Base-by-base conservation (phyloP, 805 yeast genomes). In the Metschnikowia proteae region DNA sequence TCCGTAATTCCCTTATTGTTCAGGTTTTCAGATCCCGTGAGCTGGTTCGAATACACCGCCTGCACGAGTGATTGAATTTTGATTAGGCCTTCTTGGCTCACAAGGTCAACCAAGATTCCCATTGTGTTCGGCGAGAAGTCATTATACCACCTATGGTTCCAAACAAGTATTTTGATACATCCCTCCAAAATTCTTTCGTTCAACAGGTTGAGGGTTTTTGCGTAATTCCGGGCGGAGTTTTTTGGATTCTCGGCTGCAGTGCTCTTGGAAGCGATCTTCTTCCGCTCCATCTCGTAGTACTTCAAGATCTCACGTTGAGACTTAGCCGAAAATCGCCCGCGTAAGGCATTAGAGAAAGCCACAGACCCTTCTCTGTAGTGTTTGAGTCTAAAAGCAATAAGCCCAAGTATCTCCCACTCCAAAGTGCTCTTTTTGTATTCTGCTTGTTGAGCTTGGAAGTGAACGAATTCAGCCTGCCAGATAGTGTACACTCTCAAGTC, bases 71-170 rank as follows among this genome's bases (percentile, higher is more conserved):
- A 84, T 53, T 82, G 83, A 36, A 89, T 80, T 66, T 88, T 90
- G 29, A 86, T 80, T 38, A 85, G 66, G 0, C 97, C 97, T 58
- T 87, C 89, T 59, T 84, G 84, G 36, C 80, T 81, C 25, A 88
- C 82, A 47, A 89, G 71, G 46, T 75, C 78, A 22, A 79, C 70
- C 50, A 90, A 67, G 0, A 82, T 70, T n/a, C 69, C 63, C n/a
- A 83, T 62, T 42, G 89, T 71, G 42, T 73, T 72, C 22, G 95
- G 87, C 6, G 95, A 83, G 62, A 90, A 92, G 56, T 92, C 97
- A 54, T 84, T 80, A 69, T 92, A 95, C 99, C 99, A 94, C 62
- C 99, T 81, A 66, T 91, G 97, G 62, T 89, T 86, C 97, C 98
- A 95, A n/a, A 94, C 96, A n/a, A 85, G 71, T 46, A 94, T 71